phyloP scores from a whole-genome alignment of 2,329 filamentous ascomycete genomes.

The Stagonosporopsis tanaceti region DNA sequence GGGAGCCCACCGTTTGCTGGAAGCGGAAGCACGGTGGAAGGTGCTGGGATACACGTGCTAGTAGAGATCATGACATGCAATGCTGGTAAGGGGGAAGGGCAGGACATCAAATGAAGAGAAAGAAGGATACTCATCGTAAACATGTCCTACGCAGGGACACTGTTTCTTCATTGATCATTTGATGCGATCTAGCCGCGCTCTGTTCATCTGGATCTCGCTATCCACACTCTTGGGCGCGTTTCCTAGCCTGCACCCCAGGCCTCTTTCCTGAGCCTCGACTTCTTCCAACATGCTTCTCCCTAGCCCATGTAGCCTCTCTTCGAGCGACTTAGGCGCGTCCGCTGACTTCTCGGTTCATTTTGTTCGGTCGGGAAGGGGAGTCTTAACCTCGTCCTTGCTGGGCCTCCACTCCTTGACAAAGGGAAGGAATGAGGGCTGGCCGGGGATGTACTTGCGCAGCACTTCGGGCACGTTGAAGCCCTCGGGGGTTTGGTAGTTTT shows the following conservation, averaged over 20 bases:
- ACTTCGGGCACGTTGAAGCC: conserved; percentile 56
- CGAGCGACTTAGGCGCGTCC: neutral
- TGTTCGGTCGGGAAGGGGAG: conserved; percentile 32
- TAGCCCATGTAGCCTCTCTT: neutral
- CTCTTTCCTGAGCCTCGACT: neutral
- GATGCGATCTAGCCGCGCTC: conserved; percentile 3
- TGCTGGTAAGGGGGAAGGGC: neutral
- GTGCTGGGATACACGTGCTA: neutral
- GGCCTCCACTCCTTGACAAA: conserved; percentile 75
- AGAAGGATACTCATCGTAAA: too few relatives aligned
- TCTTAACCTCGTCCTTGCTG: conserved; percentile 39
- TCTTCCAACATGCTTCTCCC: neutral
- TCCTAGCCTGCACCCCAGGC: neutral
- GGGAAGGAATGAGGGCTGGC: conserved; percentile 86
- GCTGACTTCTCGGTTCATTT: conserved; percentile 15
- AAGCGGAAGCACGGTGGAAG: neutral
- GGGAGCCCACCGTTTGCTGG: neutral
- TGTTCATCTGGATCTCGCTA: neutral
- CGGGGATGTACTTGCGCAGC: conserved; percentile 75
- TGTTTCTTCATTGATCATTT: neutral
- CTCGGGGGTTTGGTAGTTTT: conserved; percentile 95
- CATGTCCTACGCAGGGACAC: neutral
- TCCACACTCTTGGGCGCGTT: neutral
- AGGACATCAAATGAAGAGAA: neutral
- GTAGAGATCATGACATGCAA: neutral